These are phyloP conservation scores for Zea mays DNA, from an alignment of 176 grass and related monocot genomes.

Conservation along the genomic window DNA sequence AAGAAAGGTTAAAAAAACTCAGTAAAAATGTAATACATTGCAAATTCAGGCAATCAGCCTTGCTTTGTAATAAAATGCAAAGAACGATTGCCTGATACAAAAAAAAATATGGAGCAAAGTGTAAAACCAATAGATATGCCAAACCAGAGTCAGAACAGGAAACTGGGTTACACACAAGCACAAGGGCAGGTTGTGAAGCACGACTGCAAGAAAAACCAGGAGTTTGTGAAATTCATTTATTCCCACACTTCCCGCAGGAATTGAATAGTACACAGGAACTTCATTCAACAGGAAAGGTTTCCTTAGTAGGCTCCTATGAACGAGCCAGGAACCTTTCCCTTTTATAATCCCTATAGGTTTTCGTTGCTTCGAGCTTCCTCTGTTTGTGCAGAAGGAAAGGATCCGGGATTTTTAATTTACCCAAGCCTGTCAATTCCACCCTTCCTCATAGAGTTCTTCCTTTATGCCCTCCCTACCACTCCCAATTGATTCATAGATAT, in stretches of 20 bases:
- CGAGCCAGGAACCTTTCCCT: not conserved
- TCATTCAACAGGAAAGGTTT: not conserved
- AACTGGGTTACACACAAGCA: not conserved
- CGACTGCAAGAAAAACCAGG: not conserved
- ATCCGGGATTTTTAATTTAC: not conserved
- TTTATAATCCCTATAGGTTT: not conserved
- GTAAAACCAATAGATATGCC: not conserved
- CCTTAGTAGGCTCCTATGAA: not conserved
- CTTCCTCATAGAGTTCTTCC: not conserved
- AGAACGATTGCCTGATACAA: not conserved
- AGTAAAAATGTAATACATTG: not conserved
- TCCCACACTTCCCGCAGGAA: not conserved
- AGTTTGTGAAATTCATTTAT: not conserved
- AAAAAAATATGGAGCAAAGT: not conserved
- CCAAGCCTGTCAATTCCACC: not conserved
- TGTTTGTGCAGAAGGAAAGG: not conserved
- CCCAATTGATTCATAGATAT: not conserved
- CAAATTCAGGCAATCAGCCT: conserved; percentile 25
- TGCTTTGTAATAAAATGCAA: conserved; percentile 19
- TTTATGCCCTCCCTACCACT: not conserved
- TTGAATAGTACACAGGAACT: not conserved
- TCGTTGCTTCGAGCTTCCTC: not conserved
- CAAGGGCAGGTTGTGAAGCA: conserved; percentile 6
- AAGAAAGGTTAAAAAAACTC: conserved; percentile 21
- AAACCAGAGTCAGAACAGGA: not conserved